Evolutionary conservation across 257 asterid species (phyloP).

Genomic region (Solanum sitiens): DNA sequence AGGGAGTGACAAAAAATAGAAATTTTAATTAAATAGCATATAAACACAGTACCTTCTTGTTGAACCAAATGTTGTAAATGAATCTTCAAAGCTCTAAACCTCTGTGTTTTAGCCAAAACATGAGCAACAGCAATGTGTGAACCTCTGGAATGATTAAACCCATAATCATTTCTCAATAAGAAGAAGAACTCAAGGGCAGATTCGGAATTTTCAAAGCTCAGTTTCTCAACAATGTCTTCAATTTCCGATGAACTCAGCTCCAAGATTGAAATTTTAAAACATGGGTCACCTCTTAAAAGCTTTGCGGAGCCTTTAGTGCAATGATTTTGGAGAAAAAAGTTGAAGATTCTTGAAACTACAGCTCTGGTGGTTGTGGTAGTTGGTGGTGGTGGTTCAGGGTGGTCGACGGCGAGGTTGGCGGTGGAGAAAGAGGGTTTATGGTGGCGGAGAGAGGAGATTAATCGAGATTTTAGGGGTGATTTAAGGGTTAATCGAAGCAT

Average conservation of each 20-base stretch:
- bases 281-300: conserved; percentile 14
- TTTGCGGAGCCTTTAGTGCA: conserved; percentile 10
- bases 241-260: conserved; percentile 31
- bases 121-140: conserved; percentile 40
- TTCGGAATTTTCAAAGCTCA: conserved; percentile 19
- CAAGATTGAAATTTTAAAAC: conserved; percentile 19
- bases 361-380: not conserved
- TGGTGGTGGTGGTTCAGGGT: not conserved
- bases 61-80: conserved; percentile 43
- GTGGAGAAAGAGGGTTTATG: conserved; percentile 8
- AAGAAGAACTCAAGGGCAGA: conserved; percentile 57
- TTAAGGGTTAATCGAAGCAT: conserved; percentile 36
- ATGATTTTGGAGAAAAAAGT: conserved; percentile 18
- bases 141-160: conserved; percentile 32
- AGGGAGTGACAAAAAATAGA: not conserved
- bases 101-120: conserved; percentile 45
- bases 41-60: not conserved
- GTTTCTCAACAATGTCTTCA: conserved; percentile 26
- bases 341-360: conserved; percentile 19
- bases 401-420: conserved; percentile 18
- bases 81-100: conserved; percentile 36
- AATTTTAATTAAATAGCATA: not conserved
- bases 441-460: conserved; percentile 6
- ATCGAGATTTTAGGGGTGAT: conserved; percentile 13
- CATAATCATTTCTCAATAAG: conserved; percentile 41